A percentile compares a stretch with the other conserved stretches of the same genome.
phyloP scores from a whole-genome alignment of 108 stramenopile species.

The Cyclostephanos invisitatus region DNA sequence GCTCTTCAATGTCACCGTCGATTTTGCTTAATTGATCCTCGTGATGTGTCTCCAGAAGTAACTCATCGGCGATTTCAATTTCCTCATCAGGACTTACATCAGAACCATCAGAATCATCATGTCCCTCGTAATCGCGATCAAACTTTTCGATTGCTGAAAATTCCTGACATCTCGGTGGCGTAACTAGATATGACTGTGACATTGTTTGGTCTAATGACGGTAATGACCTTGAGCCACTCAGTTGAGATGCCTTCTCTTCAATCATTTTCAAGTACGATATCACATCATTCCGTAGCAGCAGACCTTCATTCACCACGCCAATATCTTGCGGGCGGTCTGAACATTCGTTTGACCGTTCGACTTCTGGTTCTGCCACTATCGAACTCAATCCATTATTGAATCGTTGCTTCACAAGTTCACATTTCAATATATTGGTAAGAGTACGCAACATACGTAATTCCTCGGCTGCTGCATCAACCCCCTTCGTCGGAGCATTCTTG shows the following conservation, averaged over 20 bases:
- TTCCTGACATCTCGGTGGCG: neutral
- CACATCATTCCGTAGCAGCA: constrained; percentile 61
- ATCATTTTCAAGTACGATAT: constrained; percentile 57
- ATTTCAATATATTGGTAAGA: constrained; percentile 62
- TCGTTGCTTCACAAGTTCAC: constrained; percentile 57
- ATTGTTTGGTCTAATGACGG: neutral
- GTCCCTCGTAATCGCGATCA: constrained; percentile 23
- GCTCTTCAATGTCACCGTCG: constrained; percentile 69
- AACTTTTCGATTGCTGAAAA: constrained; percentile 8
- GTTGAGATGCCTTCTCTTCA: constrained; percentile 40
- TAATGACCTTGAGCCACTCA: constrained; percentile 16
- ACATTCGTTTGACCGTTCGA: constrained; percentile 16
- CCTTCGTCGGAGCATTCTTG: constrained; percentile 82
- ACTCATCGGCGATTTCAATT: constrained; percentile 23
- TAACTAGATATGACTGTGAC: constrained; percentile 9
- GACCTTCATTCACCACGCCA: constrained; percentile 52
- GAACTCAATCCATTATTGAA: constrained; percentile 29
- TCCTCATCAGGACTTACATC: constrained; percentile 19
- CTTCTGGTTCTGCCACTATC: constrained; percentile 25
- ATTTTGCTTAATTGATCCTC: constrained; percentile 70
- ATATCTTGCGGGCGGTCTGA: constrained; percentile 16
- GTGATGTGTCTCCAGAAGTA: constrained; percentile 45
- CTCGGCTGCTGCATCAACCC: constrained; percentile 73
- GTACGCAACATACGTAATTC: constrained; percentile 80
- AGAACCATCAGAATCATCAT: constrained; percentile 29